These are phyloP conservation scores for Ophiocytium majus DNA, from an alignment of 352 stramenopile genomes.

Conservation along the genomic window DNA sequence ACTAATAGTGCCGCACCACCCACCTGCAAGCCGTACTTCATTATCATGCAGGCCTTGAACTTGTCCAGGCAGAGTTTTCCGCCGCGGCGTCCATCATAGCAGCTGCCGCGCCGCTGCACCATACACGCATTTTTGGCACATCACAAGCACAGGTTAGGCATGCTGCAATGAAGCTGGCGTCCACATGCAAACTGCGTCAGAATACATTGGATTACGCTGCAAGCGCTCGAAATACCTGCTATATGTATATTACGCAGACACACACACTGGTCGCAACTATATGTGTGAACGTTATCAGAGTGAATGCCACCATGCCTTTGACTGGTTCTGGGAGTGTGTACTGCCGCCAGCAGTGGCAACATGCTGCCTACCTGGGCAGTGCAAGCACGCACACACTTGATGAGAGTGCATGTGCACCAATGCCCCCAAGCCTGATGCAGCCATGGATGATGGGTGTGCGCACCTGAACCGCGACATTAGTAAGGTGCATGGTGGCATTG, in stretches of 20 bases:
- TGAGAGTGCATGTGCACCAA: too few relatives aligned
- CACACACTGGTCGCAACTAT: too few relatives aligned
- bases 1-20: too few relatives aligned
- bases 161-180: too few relatives aligned
- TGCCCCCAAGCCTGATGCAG: not conserved
- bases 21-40: slow-evolving; percentile 59
- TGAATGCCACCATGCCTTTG: too few relatives aligned
- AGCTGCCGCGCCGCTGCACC: slow-evolving; percentile 64
- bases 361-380: not conserved
- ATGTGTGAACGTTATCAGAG: too few relatives aligned
- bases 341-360: not conserved
- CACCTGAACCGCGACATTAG: slow-evolving; percentile 89
- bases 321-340: not conserved
- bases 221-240: not conserved
- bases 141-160: too few relatives aligned
- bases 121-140: too few relatives aligned
- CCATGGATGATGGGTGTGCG: slow-evolving; percentile 40
- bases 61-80: slow-evolving; percentile 83
- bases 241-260: not conserved
- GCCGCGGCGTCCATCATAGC: slow-evolving; percentile 84
- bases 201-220: not conserved
- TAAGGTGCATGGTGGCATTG: slow-evolving; percentile 87
- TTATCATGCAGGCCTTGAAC: slow-evolving; percentile 83
- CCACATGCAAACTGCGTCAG: too few relatives aligned
- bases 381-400: not conserved